Evolutionary conservation across 257 asterid genomes (phyloP).

Genomic region (Fraxinus cuspidata): DNA sequence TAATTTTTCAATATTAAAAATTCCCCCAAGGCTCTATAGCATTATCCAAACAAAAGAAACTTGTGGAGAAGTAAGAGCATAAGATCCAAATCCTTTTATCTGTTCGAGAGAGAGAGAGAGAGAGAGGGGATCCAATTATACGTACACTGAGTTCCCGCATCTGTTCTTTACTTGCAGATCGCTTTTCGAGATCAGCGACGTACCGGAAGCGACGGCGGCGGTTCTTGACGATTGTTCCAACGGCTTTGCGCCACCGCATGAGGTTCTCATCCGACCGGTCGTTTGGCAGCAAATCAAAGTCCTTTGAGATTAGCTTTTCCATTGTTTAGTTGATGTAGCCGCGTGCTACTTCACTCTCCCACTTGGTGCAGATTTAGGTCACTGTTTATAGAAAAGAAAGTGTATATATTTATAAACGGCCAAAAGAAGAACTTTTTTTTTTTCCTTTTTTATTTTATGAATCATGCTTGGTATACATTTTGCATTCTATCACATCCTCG

Average conservation of each 20-base stretch:
- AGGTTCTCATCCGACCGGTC: conserved; percentile 61
- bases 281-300: conserved; percentile 60
- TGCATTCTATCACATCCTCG: too few relatives aligned
- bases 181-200: conserved; percentile 70
- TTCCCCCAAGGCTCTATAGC: not conserved
- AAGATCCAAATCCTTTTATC: conserved; percentile 1
- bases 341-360: not conserved
- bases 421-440: too few relatives aligned
- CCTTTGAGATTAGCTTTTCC: conserved; percentile 55
- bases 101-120: conserved; percentile 19
- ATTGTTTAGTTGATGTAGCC: conserved; percentile 1
- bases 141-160: conserved; percentile 66
- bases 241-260: conserved; percentile 73
- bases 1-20: not conserved
- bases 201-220: conserved; percentile 80
- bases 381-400: too few relatives aligned
- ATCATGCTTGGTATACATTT: too few relatives aligned
- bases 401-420: too few relatives aligned
- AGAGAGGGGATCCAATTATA: conserved; percentile 17
- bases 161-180: conserved; percentile 62
- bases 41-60: not conserved
- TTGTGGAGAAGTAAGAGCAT: not conserved
- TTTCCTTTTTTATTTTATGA: too few relatives aligned
- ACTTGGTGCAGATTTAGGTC: not conserved
- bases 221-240: conserved; percentile 57